phyloP scores from a whole-genome alignment of 2,329 filamentous ascomycete species.

The Pezicula radicicola region DNA sequence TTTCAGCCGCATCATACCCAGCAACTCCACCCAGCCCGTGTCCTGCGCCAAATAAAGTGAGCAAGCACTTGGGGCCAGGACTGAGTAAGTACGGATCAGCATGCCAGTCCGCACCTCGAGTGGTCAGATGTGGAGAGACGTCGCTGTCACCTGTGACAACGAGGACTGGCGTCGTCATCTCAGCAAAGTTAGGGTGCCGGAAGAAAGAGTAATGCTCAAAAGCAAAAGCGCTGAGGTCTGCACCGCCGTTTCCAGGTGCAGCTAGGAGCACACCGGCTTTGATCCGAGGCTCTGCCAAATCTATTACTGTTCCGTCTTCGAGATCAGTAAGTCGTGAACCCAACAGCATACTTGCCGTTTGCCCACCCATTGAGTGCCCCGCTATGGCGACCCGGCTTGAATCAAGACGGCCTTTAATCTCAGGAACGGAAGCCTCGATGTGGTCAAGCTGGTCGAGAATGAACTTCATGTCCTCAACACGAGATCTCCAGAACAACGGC shows the following conservation, averaged over 20 bases:
- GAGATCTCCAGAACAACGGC: conserved; percentile 27
- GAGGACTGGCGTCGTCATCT: conserved; percentile 33
- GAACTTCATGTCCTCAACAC: conserved; percentile 32
- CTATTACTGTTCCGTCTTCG: conserved; percentile 16
- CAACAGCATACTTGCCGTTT: conserved; percentile 32
- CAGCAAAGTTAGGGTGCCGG: conserved; percentile 26
- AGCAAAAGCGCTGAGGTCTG: conserved; percentile 26
- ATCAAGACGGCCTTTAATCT: conserved; percentile 33
- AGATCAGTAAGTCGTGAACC: conserved; percentile 33
- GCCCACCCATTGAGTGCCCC: conserved; percentile 37
- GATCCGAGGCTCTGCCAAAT: conserved; percentile 30
- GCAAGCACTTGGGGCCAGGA: conserved; percentile 31
- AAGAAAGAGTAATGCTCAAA: conserved; percentile 29
- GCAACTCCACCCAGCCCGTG: conserved; percentile 37
- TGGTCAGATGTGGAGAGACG: conserved; percentile 25
- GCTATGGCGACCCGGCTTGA: conserved; percentile 30
- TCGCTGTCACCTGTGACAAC: conserved; percentile 38
- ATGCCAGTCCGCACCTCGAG: conserved; percentile 36
- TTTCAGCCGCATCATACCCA: conserved; percentile 34
- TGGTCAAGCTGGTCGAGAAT: conserved; percentile 35
- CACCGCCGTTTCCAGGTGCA: conserved; percentile 28
- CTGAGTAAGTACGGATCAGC: conserved; percentile 32
- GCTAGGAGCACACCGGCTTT: conserved; percentile 34
- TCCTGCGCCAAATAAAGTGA: conserved; percentile 31
- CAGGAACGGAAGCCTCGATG: conserved; percentile 31